Evolutionary conservation across 2,329 filamentous ascomycete species (phyloP).

Genomic region (Pseudocercospora musae): DNA sequence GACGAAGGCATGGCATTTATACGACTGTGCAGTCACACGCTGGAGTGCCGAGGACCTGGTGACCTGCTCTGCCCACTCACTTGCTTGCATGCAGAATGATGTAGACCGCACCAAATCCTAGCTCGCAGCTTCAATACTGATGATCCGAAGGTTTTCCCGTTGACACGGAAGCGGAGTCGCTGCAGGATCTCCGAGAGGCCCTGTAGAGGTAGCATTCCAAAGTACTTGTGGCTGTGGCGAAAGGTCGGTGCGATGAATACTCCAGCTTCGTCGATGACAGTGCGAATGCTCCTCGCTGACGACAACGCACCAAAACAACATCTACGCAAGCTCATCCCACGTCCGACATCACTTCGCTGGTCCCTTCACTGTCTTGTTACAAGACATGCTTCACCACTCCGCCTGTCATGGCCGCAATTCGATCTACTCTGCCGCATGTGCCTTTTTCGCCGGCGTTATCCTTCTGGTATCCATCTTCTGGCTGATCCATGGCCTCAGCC

Average conservation of each 20-base stretch:
- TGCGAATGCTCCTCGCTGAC: neutral
- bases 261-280: neutral
- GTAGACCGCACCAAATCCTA: neutral
- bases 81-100: neutral
- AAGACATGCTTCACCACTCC: neutral
- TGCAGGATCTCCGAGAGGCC: neutral
- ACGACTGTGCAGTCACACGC: neutral
- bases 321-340: neutral
- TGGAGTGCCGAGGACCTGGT: neutral
- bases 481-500: neutral
- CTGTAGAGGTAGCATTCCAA: too few relatives aligned
- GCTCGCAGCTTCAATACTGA: neutral
- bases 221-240: neutral
- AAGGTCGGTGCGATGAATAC: neutral
- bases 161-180: neutral
- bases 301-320: neutral
- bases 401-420: neutral
- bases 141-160: neutral
- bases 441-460: neutral
- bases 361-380: too few relatives aligned
- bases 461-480: neutral
- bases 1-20: neutral
- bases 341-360: neutral
- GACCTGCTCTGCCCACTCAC: neutral
- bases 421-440: neutral